Evolutionary conservation across 2,329 filamentous ascomycete species (phyloP), one percentile per base, ranked within the genome.

Genomic region (Aspergillus spinulosporus): DNA sequence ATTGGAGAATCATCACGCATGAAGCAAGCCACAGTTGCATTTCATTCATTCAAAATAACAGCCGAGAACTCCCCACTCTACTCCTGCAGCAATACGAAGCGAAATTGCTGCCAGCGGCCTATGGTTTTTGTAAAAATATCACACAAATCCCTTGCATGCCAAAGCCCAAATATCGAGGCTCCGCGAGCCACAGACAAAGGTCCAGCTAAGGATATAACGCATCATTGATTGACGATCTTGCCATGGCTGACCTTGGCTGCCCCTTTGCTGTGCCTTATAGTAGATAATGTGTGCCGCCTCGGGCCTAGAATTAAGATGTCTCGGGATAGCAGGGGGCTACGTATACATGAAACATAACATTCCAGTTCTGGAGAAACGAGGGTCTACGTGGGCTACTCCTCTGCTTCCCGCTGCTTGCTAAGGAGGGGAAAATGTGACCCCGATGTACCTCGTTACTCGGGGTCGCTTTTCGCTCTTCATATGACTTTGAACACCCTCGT

Each of bases 231-330:
- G 14, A 45, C 29, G 43, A 12, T 14, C 37, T 39, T 34, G 29
- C 9, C n/a, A 31, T 11, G 31, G 45, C 37, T n/a, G 39, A 21
- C n/a, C 39, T 21, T 42, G 40, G 26, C 29, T 43, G 28, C 42
- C 57, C 59, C 51, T 61, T 49, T 53, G 42, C 47, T 32, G 59
- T 59, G 56, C 57, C 57, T 59, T 59, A 52, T 52, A 58, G 57
- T 31, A 47, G 51, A 52, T 42, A 4, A 9, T 5, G 21, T 48
- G 15, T 26, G 21, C 31, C 28, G 12, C 29, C 6, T 21, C 12
- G 32, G 43, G 50, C 51, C 59, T 56, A 49, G 57, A 21, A 39
- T 52, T 31, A 31, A 42, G 37, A 54, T 59, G 59, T 58, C 55
- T 61, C 52, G 49, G 55, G 50, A 52, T 39, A 59, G 26, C 31